Evolutionary conservation across 768 basidiomycete species (phyloP).

Genomic region (Boletus subcaerulescens): DNA sequence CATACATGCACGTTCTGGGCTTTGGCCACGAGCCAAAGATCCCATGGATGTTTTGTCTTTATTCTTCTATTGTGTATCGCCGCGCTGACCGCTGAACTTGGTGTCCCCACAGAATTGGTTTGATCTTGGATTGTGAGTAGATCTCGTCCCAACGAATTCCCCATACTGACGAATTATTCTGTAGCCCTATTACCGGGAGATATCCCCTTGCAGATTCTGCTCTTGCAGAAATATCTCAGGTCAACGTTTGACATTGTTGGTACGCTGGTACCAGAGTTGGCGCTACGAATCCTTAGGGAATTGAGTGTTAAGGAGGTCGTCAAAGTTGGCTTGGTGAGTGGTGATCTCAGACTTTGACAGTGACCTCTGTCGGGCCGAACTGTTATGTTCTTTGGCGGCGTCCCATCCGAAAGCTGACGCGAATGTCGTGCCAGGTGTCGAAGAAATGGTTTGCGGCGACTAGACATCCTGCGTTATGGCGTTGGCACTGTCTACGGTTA

Average conservation of each 20-base stretch:
- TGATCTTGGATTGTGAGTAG: conserved; percentile 28
- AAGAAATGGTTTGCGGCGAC: conserved; percentile 38
- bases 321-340: conserved; percentile 38
- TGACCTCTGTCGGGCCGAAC: not conserved
- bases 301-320: conserved; percentile 62
- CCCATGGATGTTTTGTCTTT: not conserved
- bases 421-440: conserved; percentile 33
- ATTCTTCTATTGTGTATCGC: not conserved
- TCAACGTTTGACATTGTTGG: conserved; percentile 84
- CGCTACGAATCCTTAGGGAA: conserved; percentile 58
- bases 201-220: conserved; percentile 76
- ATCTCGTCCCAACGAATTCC: not conserved
- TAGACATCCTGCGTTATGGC: conserved; percentile 72
- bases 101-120: conserved; percentile 20
- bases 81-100: conserved; percentile 3
- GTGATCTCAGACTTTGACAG: not conserved
- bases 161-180: conserved; percentile 1
- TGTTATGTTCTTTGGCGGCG: not conserved
- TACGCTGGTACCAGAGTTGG: conserved; percentile 61
- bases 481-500: conserved; percentile 68
- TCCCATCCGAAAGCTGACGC: not conserved
- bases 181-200: conserved; percentile 80
- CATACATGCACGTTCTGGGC: not conserved
- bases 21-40: not conserved
- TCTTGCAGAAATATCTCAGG: conserved; percentile 79